These are phyloP conservation scores for Heliamphora pulchella DNA, from an alignment of 179 eudicot genomes.

Conservation along the genomic window DNA sequence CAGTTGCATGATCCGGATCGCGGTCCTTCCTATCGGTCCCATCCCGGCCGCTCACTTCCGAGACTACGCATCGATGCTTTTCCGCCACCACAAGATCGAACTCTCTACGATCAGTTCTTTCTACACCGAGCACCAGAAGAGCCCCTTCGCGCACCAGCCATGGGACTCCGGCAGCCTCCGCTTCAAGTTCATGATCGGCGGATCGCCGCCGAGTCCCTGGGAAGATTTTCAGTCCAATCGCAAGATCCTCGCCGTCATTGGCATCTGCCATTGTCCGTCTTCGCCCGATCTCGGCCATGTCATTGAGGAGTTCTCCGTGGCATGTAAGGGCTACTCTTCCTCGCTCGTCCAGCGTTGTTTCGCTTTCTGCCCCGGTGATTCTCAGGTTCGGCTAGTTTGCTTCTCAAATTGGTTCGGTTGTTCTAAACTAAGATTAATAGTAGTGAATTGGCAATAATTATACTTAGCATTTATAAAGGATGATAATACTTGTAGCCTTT, in stretches of 20 bases:
- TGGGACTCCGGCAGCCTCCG: conserved; percentile 80
- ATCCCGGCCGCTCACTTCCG: conserved; percentile 51
- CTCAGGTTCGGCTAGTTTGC: conserved; percentile 38
- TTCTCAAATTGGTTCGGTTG: no score
- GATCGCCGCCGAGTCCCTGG: conserved; percentile 86
- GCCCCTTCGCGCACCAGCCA: conserved; percentile 76
- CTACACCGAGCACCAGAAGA: conserved; percentile 86
- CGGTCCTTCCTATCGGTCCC: conserved; percentile 67
- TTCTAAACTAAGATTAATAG: no score
- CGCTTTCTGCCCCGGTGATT: conserved; percentile 78
- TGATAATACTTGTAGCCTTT: not conserved
- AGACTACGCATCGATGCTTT: conserved; percentile 55
- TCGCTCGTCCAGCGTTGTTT: conserved; percentile 71
- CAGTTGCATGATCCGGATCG: conserved; percentile 68
- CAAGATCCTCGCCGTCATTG: conserved; percentile 67
- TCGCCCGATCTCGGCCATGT: conserved; percentile 62
- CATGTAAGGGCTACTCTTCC: conserved; percentile 55
- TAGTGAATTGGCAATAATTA: not conserved
- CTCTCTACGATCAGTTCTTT: conserved; percentile 77
- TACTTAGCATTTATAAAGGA: not conserved
- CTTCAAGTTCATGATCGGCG: conserved; percentile 74
- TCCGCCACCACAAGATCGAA: conserved; percentile 52
- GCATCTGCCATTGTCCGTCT: conserved; percentile 82
- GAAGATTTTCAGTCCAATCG: conserved; percentile 88
- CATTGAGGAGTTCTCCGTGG: conserved; percentile 35